Evolutionary conservation across 345 rosid species (phyloP).

Genomic region (Syzygium aromaticum): DNA sequence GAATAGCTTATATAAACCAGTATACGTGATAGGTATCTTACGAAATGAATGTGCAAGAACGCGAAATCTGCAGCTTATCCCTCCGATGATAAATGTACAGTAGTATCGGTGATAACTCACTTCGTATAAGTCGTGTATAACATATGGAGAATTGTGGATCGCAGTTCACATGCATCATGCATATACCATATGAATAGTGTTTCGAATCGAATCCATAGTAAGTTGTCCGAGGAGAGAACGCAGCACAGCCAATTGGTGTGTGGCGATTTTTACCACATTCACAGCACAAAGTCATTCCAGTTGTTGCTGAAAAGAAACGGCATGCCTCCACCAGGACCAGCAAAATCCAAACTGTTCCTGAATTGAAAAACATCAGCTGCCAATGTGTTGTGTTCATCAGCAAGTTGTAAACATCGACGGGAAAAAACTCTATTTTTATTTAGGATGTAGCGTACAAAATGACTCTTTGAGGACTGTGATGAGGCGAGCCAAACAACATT

Average conservation of each 20-base stretch:
- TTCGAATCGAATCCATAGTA: neutral
- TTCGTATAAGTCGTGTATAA: neutral
- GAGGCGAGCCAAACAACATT: neutral
- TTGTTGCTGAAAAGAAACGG: neutral
- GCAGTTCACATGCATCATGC: neutral
- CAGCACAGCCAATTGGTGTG: neutral
- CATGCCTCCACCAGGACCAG: neutral
- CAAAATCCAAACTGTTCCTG: neutral
- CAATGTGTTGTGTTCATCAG: neutral
- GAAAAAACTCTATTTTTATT: neutral
- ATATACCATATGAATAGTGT: neutral
- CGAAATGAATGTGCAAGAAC: neutral
- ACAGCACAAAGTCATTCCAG: neutral
- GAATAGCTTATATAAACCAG: neutral
- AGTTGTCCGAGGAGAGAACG: neutral
- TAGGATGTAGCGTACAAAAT: neutral
- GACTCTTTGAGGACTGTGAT: neutral
- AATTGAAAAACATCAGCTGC: neutral
- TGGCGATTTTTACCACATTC: neutral
- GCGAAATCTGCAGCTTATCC: neutral
- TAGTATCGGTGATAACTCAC: neutral
- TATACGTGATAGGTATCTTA: neutral
- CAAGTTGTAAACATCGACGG: neutral
- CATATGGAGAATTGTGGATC: neutral
- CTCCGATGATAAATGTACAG: neutral